Conservation (phyloP, 2,329 filamentous ascomycete genomes). For the Fusarium verrucosum region DNA sequence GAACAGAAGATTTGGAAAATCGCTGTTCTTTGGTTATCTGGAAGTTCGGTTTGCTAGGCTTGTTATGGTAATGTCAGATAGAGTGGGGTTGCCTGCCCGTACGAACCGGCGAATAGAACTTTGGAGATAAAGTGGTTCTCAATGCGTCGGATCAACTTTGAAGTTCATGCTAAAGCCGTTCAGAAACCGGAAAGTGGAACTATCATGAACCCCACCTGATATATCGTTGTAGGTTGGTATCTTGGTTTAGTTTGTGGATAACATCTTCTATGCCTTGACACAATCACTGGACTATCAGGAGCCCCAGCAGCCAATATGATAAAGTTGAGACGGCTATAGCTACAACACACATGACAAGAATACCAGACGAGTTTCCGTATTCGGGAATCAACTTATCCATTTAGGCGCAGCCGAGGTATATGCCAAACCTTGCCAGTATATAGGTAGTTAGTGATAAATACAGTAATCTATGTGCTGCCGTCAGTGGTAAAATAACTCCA, state of each 20-base stretch:
- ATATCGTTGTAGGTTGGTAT: too few species aligned
- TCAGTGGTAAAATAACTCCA: too few species aligned
- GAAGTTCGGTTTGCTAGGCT: not conserved
- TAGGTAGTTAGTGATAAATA: too few species aligned
- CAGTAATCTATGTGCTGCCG: too few species aligned
- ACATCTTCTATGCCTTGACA: too few species aligned
- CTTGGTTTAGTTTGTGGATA: too few species aligned
- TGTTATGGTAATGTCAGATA: not conserved
- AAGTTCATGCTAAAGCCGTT: too few species aligned
- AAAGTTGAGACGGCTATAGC: not conserved
- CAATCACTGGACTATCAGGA: too few species aligned
- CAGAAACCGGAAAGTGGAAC: too few species aligned
- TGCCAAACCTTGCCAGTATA: too few species aligned
- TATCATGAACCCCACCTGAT: too few species aligned
- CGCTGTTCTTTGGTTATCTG: not conserved
- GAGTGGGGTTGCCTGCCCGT: slow-evolving; percentile 2
- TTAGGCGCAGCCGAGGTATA: not conserved
- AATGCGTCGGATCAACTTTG: not conserved
- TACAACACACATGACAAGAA: not conserved
- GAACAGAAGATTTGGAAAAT: not conserved
- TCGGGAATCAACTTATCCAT: not conserved
- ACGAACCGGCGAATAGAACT: not conserved
- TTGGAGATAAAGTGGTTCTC: not conserved
- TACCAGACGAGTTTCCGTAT: not conserved
- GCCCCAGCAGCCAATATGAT: not conserved